Evolutionary conservation across 1,139 yeast species (phyloP).

Genomic region (Taiozyma onychis): DNA sequence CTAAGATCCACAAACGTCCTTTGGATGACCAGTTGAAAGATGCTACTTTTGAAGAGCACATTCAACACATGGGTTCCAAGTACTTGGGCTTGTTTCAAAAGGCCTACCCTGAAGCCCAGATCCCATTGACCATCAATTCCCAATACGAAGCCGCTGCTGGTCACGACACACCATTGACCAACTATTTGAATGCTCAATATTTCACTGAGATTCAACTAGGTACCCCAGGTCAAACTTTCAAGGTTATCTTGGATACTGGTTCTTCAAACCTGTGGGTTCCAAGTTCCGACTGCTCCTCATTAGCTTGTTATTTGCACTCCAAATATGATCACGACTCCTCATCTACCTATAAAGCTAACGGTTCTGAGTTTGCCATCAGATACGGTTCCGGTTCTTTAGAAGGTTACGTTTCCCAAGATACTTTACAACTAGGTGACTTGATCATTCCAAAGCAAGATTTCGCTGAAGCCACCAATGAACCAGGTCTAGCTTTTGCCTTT

Average conservation of each 20-base stretch:
- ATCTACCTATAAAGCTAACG: slow-evolving; percentile 77
- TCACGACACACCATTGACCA: slow-evolving; percentile 78
- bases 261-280: slow-evolving; percentile 98
- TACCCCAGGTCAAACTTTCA: slow-evolving; percentile 88
- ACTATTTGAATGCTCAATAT: slow-evolving; percentile 93
- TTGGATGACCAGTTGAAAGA: slow-evolving; percentile 57
- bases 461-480: slow-evolving; percentile 96
- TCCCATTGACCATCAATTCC: slow-evolving; percentile 33
- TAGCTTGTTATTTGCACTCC: slow-evolving; percentile 90
- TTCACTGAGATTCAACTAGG: slow-evolving; percentile 86
- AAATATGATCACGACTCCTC: slow-evolving; percentile 83
- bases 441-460: slow-evolving; percentile 82
- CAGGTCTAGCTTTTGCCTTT: slow-evolving; percentile 96
- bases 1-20: slow-evolving; percentile 61
- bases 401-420: slow-evolving; percentile 87
- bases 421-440: slow-evolving; percentile 75
- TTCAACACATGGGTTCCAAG: slow-evolving; percentile 66
- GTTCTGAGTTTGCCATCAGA: slow-evolving; percentile 74
- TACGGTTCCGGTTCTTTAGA: slow-evolving; percentile 92
- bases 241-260: slow-evolving; percentile 91
- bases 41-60: slow-evolving; percentile 54
- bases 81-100: slow-evolving; percentile 54
- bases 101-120: slow-evolving; percentile 33
- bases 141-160: slow-evolving; percentile 24
- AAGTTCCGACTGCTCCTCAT: slow-evolving; percentile 76